phyloP scores from a whole-genome alignment of 1,139 yeast genomes.

The Kodamaea plutei region DNA sequence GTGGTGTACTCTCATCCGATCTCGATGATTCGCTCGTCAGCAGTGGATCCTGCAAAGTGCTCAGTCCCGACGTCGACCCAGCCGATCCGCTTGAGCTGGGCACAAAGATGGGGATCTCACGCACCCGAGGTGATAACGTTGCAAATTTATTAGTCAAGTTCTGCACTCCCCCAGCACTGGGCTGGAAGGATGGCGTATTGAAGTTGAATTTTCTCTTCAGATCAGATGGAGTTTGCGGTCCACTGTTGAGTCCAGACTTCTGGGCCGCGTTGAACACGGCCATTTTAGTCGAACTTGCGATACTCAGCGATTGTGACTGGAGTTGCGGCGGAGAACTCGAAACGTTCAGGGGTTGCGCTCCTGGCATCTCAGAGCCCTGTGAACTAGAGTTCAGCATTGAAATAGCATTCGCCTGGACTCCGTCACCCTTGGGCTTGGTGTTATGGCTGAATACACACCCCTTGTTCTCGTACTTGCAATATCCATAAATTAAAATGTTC shows the following conservation, averaged over 20 bases:
- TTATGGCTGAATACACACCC: slow-evolving; percentile 80
- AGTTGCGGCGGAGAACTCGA: too few relatives aligned
- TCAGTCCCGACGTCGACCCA: slow-evolving; percentile 1
- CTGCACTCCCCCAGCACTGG: slow-evolving; percentile 23
- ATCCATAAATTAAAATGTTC: slow-evolving; percentile 82
- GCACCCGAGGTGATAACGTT: slow-evolving; percentile 50
- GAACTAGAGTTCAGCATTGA: too few relatives aligned
- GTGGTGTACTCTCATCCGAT: slow-evolving; percentile 1
- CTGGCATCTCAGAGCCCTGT: too few relatives aligned
- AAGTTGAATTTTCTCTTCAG: slow-evolving; percentile 50
- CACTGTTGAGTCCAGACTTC: slow-evolving; percentile 4
- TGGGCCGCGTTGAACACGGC: slow-evolving; percentile 8
- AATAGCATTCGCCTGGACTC: slow-evolving; percentile 8
- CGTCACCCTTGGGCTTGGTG: slow-evolving; percentile 9
- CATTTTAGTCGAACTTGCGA: slow-evolving; percentile 6
- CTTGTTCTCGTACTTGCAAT: slow-evolving; percentile 82
- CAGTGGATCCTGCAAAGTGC: not conserved
- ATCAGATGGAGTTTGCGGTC: slow-evolving; percentile 10
- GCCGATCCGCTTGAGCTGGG: slow-evolving; percentile 28
- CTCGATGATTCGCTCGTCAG: slow-evolving; percentile 1
- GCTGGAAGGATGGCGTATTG: slow-evolving; percentile 67
- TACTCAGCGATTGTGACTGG: slow-evolving; percentile 1
- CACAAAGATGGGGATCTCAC: slow-evolving; percentile 53
- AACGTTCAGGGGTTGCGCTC: too few relatives aligned
- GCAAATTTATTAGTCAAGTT: slow-evolving; percentile 39